Evolutionary conservation across 1,284 basidiomycete genomes (phyloP).

Genomic region (Boletus sp.): DNA sequence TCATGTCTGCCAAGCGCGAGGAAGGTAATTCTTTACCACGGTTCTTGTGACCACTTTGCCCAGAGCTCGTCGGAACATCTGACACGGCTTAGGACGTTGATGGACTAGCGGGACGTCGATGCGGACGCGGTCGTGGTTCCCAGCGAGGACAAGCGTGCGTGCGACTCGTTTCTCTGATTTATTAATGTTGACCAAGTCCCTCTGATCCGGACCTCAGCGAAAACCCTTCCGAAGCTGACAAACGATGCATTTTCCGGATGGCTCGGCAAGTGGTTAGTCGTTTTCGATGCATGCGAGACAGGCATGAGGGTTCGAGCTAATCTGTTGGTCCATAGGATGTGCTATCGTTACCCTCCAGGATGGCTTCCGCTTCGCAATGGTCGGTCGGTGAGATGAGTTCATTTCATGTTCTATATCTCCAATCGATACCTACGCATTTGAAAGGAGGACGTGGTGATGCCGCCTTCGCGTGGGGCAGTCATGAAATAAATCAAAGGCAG

Average conservation of each 20-base stretch:
- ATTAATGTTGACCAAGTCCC: not conserved
- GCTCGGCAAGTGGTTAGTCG: slow-evolving; percentile 72
- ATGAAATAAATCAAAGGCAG: too few relatives aligned
- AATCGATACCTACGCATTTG: slow-evolving; percentile 18
- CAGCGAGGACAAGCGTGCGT: slow-evolving; percentile 86
- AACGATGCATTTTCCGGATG: slow-evolving; percentile 91
- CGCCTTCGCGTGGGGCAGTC: too few relatives aligned
- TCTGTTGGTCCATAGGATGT: slow-evolving; percentile 49
- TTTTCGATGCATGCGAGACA: not conserved
- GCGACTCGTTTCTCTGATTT: not conserved
- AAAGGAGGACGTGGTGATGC: too few relatives aligned
- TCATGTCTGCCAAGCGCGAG: too few relatives aligned
- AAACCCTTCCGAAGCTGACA: slow-evolving; percentile 83
- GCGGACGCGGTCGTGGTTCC: slow-evolving; percentile 77
- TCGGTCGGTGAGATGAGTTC: slow-evolving; percentile 42
- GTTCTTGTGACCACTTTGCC: not conserved
- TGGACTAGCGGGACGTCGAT: slow-evolving; percentile 56
- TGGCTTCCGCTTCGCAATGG: slow-evolving; percentile 88
- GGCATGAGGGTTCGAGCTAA: slow-evolving; percentile 1
- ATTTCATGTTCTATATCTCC: too few relatives aligned
- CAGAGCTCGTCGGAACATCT: slow-evolving; percentile 60
- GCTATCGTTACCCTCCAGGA: slow-evolving; percentile 75
- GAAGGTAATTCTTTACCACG: not conserved
- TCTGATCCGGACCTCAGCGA: slow-evolving; percentile 78
- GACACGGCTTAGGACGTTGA: slow-evolving; percentile 59